These are phyloP conservation scores for Melanomma pulvis-pyrius DNA, from an alignment of 495 filamentous ascomycete genomes.

Conservation along the genomic window DNA sequence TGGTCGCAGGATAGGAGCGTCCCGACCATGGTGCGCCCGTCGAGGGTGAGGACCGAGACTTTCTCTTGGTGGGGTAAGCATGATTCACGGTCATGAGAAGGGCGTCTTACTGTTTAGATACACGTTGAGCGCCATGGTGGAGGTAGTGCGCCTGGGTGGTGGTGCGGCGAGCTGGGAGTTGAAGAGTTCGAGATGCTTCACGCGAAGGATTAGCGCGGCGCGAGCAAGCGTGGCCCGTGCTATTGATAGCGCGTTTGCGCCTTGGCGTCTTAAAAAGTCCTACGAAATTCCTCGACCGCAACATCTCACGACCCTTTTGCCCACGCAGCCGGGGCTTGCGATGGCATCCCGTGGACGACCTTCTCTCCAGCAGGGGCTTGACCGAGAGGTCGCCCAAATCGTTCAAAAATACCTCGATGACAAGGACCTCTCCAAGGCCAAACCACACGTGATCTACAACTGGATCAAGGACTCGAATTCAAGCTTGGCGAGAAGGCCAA, in stretches of 20 bases:
- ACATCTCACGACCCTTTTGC: not conserved
- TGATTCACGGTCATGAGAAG: constrained; percentile 13
- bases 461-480: constrained; percentile 83
- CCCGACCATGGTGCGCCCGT: constrained; percentile 86
- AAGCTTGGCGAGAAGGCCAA: constrained; percentile 75
- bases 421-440: constrained; percentile 55
- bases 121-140: constrained; percentile 63
- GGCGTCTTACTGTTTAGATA: constrained; percentile 71
- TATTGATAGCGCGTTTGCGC: not conserved
- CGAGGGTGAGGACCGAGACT: constrained; percentile 86
- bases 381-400: constrained; percentile 65
- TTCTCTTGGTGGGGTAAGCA: constrained; percentile 62
- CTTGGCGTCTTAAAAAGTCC: not conserved
- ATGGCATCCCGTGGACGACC: constrained; percentile 27
- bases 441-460: constrained; percentile 69
- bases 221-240: not conserved
- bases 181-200: no score
- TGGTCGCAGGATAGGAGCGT: constrained; percentile 86
- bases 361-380: constrained; percentile 40
- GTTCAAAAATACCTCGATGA: constrained; percentile 73
- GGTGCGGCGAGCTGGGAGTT: no score
- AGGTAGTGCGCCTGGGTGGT: not conserved
- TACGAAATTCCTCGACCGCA: not conserved
- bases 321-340: no score
- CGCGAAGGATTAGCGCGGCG: no score